Evolutionary conservation across 805 yeast genomes (phyloP).

Genomic region (Kodamaea leandrae): DNA sequence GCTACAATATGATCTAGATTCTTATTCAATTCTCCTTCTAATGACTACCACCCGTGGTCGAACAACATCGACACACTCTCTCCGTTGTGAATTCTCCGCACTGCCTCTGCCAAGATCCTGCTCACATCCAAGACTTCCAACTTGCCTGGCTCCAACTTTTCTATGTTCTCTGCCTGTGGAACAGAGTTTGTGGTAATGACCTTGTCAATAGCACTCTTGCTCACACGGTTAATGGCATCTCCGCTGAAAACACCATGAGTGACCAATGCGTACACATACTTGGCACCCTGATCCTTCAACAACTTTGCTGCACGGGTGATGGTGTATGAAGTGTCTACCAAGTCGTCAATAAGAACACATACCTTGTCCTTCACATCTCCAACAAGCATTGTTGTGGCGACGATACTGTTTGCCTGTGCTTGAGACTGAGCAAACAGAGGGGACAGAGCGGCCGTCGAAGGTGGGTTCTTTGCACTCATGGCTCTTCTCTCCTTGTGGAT

Average conservation of each 20-base stretch:
- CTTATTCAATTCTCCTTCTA: background rate
- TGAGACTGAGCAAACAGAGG: constrained; percentile 5
- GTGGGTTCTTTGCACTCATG: constrained; percentile 34
- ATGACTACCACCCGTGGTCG: constrained; percentile 65
- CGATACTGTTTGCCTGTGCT: constrained; percentile 23
- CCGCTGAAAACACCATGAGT: constrained; percentile 95
- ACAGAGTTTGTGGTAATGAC: constrained; percentile 87
- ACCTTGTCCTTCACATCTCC: constrained; percentile 87
- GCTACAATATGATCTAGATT: too few relatives aligned
- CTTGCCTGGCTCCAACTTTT: constrained; percentile 48
- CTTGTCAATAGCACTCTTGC: constrained; percentile 70
- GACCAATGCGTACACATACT: constrained; percentile 77
- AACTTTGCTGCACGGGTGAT: constrained; percentile 89
- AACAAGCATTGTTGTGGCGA: constrained; percentile 90
- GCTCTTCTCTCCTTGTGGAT: constrained; percentile 89
- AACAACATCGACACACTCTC: constrained; percentile 92
- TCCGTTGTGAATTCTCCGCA: constrained; percentile 94
- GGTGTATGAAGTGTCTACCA: constrained; percentile 91
- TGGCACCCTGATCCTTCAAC: constrained; percentile 90
- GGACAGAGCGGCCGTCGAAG: constrained; percentile 22
- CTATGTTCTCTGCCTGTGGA: constrained; percentile 67
- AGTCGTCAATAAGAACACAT: constrained; percentile 90
- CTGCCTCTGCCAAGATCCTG: constrained; percentile 87
- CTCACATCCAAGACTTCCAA: constrained; percentile 86
- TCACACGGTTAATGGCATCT: constrained; percentile 75